phyloP scores from a whole-genome alignment of 176 grass and related monocot genomes.

The Stipa capillata region DNA sequence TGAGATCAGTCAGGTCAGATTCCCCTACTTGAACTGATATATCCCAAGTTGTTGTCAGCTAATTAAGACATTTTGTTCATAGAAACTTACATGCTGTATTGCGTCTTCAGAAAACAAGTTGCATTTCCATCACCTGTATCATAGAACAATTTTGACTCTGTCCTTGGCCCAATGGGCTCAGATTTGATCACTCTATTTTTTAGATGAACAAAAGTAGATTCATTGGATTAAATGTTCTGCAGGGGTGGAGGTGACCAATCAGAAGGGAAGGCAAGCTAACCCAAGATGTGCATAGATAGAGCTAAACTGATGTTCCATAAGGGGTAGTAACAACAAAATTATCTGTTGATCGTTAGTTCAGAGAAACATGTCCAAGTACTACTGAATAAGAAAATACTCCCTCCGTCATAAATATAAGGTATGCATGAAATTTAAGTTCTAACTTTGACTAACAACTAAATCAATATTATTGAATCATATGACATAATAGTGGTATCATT shows the following conservation, averaged over 20 bases:
- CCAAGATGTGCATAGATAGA: too few relatives aligned
- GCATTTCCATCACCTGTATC: neutral
- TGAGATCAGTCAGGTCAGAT: neutral
- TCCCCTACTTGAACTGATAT: neutral
- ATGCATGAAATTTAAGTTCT: too few relatives aligned
- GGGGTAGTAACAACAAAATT: neutral
- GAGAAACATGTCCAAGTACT: constrained; percentile 17
- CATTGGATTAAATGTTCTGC: neutral
- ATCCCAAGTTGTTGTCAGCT: neutral
- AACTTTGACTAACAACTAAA: too few relatives aligned
- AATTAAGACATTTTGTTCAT: neutral
- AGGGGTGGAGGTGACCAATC: neutral
- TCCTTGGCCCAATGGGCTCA: neutral
- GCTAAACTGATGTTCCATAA: neutral
- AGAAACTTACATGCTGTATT: neutral
- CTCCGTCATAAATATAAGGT: too few relatives aligned
- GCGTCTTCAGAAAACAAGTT: neutral
- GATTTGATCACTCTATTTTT: neutral
- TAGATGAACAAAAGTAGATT: neutral
- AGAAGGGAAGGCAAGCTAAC: neutral
- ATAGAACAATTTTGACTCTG: neutral
- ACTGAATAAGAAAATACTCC: constrained; percentile 24
- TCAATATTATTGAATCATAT: too few relatives aligned
- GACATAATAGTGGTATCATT: too few relatives aligned
- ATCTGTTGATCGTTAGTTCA: neutral